These are phyloP conservation scores for Ophiobolus disseminans DNA, from an alignment of 2,329 filamentous ascomycete species.

Conservation along the genomic window DNA sequence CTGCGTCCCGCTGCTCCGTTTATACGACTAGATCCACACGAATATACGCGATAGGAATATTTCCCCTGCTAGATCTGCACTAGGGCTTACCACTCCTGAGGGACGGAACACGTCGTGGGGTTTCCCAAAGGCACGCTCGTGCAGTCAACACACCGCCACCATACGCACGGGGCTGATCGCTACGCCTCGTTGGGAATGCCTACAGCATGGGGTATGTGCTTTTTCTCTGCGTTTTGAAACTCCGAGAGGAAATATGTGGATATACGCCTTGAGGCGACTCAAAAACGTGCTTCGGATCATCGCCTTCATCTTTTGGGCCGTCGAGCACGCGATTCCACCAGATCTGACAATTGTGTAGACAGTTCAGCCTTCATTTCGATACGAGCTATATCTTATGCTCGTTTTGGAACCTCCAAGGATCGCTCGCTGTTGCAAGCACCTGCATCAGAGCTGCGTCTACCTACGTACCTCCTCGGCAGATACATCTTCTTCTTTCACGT, in stretches of 20 bases:
- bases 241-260: slow-evolving; percentile 42
- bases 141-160: slow-evolving; percentile 1
- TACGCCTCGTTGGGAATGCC: neutral
- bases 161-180: neutral
- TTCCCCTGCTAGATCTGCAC: slow-evolving; percentile 6
- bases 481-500: no score
- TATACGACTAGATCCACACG: neutral
- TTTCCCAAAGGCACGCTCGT: neutral
- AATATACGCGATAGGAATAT: neutral
- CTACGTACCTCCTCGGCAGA: no score
- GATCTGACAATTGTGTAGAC: no score
- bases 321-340: slow-evolving; percentile 5
- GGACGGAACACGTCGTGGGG: slow-evolving; percentile 1
- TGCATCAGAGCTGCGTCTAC: no score
- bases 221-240: slow-evolving; percentile 1
- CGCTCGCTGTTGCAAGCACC: no score
- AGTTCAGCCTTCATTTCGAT: no score
- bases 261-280: slow-evolving; percentile 53
- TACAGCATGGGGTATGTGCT: neutral
- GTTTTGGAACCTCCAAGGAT: slow-evolving; percentile 1
- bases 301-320: slow-evolving; percentile 12
- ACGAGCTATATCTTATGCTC: no score
- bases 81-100: slow-evolving; percentile 6
- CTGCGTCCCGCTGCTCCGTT: neutral
- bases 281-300: slow-evolving; percentile 55